These are phyloP conservation scores for Penicillium sp. DNA, from an alignment of 2,329 filamentous ascomycete genomes.

Conservation along the genomic window DNA sequence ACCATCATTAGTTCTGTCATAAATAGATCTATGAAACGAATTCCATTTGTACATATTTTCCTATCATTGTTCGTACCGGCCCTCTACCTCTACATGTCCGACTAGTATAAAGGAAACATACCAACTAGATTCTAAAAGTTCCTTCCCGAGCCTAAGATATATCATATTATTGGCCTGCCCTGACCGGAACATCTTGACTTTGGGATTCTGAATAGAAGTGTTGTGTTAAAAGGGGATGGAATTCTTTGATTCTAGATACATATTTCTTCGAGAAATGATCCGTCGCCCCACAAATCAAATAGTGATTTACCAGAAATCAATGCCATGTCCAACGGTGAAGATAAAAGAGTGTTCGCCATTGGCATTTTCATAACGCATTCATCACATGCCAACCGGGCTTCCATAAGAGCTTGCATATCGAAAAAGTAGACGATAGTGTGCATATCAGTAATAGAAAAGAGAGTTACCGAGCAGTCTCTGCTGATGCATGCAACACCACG, in stretches of 20 bases:
- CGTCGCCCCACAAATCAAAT: background rate
- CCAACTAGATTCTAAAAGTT: background rate
- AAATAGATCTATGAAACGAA: background rate
- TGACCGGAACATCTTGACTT: too few relatives aligned
- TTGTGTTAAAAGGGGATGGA: background rate
- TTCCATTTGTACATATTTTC: background rate
- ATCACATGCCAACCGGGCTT: background rate
- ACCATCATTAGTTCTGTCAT: background rate
- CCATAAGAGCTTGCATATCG: background rate
- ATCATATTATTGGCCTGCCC: too few relatives aligned
- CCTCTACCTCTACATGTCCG: background rate
- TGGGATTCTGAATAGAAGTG: background rate
- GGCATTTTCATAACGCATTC: background rate
- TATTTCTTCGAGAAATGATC: background rate
- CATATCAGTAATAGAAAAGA: background rate
- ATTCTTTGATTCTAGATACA: background rate
- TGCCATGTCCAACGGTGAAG: constrained; percentile 9
- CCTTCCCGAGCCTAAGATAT: background rate
- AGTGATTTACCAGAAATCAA: background rate
- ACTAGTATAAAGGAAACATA: background rate
- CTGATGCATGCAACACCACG: background rate
- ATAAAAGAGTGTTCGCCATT: constrained; percentile 19
- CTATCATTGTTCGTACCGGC: background rate
- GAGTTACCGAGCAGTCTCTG: background rate
- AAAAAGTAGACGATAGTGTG: background rate